Percentiles rank a stretch among this genome's conserved stretches.
Conservation (phyloP, 352 stramenopile genomes). For the Phytophthora ramorum region DNA sequence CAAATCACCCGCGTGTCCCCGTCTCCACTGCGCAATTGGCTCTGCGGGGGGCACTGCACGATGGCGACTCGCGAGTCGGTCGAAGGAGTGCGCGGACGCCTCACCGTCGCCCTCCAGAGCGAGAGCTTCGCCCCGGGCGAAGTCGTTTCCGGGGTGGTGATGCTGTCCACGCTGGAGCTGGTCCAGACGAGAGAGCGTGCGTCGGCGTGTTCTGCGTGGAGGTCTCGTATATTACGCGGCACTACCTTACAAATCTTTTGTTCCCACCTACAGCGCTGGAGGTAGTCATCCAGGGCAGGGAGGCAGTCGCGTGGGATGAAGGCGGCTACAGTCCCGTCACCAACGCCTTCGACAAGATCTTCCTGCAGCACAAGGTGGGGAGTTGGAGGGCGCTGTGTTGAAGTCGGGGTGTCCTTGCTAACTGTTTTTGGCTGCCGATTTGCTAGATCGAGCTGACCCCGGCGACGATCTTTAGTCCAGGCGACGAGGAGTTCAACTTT, state of each 20-base stretch:
- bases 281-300: conserved; percentile 34
- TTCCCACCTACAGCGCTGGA: conserved; percentile 22
- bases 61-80: conserved; percentile 39
- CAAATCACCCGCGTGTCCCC: neutral
- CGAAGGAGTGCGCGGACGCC: conserved; percentile 32
- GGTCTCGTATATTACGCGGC: neutral
- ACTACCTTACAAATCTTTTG: neutral
- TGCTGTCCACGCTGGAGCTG: conserved; percentile 30
- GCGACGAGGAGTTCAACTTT: conserved; percentile 32
- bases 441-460: conserved; percentile 33
- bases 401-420: neutral
- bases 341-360: conserved; percentile 39
- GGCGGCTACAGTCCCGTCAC: conserved; percentile 35
- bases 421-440: conserved; percentile 2
- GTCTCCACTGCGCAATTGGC: conserved; percentile 31
- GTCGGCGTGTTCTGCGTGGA: neutral
- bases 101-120: conserved; percentile 36
- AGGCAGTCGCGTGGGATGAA: conserved; percentile 42
- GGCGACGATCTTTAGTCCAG: conserved; percentile 18
- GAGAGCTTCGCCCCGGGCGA: conserved; percentile 39
- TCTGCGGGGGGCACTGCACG: neutral
- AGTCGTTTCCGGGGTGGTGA: conserved; percentile 28
- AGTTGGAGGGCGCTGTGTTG: neutral
- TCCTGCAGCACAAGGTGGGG: conserved; percentile 40
- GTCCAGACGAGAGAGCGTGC: conserved; percentile 40